A percentile compares a stretch with the other conserved stretches of the same genome.
phyloP scores from a whole-genome alignment of 1,284 basidiomycete species.

The Fistulina hepatica region DNA sequence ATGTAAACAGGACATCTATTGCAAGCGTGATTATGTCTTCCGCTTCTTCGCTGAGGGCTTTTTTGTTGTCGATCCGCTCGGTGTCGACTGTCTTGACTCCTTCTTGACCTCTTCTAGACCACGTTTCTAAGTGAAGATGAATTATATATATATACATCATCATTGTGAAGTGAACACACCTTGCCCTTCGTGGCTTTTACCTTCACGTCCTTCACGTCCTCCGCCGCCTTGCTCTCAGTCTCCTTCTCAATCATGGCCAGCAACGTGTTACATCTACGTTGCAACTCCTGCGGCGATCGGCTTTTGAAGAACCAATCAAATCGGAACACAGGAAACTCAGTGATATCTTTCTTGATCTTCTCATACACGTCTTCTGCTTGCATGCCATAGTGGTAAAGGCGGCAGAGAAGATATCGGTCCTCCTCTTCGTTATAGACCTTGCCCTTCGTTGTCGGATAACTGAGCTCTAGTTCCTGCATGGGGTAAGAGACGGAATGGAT shows the following conservation, averaged over 20 bases:
- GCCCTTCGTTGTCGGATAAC: slow-evolving; percentile 91
- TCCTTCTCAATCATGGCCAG: slow-evolving; percentile 91
- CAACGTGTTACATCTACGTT: slow-evolving; percentile 82
- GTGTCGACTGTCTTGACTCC: slow-evolving; percentile 34
- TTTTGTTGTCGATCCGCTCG: slow-evolving; percentile 12
- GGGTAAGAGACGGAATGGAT: slow-evolving; percentile 76
- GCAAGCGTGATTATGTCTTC: slow-evolving; percentile 9
- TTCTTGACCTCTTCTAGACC: slow-evolving; percentile 39
- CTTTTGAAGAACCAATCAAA: slow-evolving; percentile 99
- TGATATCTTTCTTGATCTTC: slow-evolving; percentile 91
- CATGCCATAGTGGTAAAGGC: slow-evolving; percentile 88
- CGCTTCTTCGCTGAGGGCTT: slow-evolving; percentile 14
- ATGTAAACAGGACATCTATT: no score
- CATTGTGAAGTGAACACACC: slow-evolving; percentile 28
- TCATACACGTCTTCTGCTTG: slow-evolving; percentile 90
- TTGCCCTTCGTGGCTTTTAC: slow-evolving; percentile 50
- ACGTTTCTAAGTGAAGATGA: slow-evolving; percentile 34
- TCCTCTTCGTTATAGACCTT: slow-evolving; percentile 97
- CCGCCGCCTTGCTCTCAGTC: slow-evolving; percentile 50
- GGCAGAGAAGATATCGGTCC: slow-evolving; percentile 89
- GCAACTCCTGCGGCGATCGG: slow-evolving; percentile 84
- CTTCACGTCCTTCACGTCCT: slow-evolving; percentile 55
- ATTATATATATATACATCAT: not conserved
- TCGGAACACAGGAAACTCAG: slow-evolving; percentile 91
- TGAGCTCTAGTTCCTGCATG: slow-evolving; percentile 91